These are phyloP conservation scores for Entomortierella chlamydospora DNA, from an alignment of 192 early-diverging fungal species.

Conservation along the genomic window DNA sequence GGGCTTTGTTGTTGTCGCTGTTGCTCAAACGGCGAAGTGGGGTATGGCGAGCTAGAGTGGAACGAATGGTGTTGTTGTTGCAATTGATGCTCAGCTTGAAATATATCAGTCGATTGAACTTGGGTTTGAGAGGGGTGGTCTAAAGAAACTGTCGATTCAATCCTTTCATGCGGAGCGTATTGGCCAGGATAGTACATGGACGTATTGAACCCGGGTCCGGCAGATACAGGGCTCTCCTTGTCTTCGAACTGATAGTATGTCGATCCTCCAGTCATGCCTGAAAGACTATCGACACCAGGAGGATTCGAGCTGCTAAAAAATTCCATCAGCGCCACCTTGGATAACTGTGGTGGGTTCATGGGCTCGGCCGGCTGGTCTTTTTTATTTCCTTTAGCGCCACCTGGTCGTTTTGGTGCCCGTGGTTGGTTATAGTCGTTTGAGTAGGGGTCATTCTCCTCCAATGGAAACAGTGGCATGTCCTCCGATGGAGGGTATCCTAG, in stretches of 20 bases:
- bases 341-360: conserved; percentile 27
- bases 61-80: not conserved
- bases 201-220: conserved; percentile 3
- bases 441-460: not conserved
- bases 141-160: conserved; percentile 15
- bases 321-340: conserved; percentile 30
- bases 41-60: not conserved
- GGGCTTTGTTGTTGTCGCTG: not conserved
- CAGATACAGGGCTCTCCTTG: not conserved
- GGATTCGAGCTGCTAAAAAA: conserved; percentile 34
- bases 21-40: conserved; percentile 8
- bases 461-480: not conserved
- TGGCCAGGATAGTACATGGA: conserved; percentile 1
- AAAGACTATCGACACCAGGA: not conserved
- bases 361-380: not conserved
- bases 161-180: conserved; percentile 9
- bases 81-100: not conserved
- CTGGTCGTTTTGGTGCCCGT: not conserved
- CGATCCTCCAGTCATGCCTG: conserved; percentile 4
- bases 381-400: not conserved
- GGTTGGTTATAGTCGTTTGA: not conserved
- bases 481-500: too few species aligned
- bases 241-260: not conserved
- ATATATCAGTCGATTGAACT: not conserved
- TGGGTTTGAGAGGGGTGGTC: conserved; percentile 1